phyloP scores from a whole-genome alignment of 2,329 filamentous ascomycete species.

The Thelonectria blattea region DNA sequence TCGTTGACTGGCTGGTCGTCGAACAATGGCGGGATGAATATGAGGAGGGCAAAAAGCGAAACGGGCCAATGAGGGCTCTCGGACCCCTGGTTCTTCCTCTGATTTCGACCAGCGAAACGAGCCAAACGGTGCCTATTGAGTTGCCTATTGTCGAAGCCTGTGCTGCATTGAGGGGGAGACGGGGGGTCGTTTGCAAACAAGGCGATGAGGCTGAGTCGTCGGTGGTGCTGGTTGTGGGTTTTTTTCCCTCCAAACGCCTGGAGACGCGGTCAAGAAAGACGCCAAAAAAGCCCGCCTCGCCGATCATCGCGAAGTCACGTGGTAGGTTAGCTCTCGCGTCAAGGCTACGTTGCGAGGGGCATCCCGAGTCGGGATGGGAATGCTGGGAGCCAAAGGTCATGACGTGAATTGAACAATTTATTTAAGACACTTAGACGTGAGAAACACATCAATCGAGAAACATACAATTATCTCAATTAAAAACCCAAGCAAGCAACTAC shows the following conservation, averaged over 20 bases:
- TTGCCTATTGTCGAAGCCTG: constrained; percentile 5
- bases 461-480: too few relatives aligned
- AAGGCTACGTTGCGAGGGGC: not conserved
- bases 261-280: constrained; percentile 25
- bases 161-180: constrained; percentile 20
- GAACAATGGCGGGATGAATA: not conserved
- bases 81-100: not conserved
- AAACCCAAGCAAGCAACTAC: too few relatives aligned
- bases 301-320: constrained; percentile 38
- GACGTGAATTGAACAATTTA: not conserved
- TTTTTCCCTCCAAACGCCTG: constrained; percentile 22
- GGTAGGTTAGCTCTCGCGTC: constrained; percentile 11
- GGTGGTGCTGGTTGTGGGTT: constrained; percentile 15
- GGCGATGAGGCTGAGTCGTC: constrained; percentile 6
- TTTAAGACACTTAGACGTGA: not conserved
- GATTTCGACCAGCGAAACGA: constrained; percentile 8
- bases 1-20: constrained; percentile 1
- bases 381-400: not conserved
- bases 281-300: constrained; percentile 19
- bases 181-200: constrained; percentile 13
- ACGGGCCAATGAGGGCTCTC: not conserved
- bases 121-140: not conserved
- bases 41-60: not conserved
- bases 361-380: not conserved
- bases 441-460: not conserved